phyloP scores from a whole-genome alignment of 2,329 filamentous ascomycete species.

The Lasiodiplodia gonubiensis region DNA sequence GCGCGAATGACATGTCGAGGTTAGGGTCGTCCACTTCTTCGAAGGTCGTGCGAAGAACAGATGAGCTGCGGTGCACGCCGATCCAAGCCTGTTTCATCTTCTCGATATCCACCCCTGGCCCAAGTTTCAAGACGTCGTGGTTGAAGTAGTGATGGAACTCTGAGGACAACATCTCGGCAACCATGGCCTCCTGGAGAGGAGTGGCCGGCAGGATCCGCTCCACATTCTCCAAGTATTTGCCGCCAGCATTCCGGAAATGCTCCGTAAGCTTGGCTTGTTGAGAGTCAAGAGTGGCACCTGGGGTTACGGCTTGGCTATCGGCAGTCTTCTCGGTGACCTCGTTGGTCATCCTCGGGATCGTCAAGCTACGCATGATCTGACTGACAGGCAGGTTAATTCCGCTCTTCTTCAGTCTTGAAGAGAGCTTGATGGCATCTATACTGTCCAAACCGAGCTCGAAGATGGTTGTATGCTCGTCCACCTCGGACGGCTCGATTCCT shows the following conservation, averaged over 20 bases:
- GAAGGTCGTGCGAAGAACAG: slow-evolving; percentile 80
- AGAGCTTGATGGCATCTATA: slow-evolving; percentile 87
- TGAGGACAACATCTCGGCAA: slow-evolving; percentile 80
- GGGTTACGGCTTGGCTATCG: slow-evolving; percentile 15
- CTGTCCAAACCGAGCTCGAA: slow-evolving; percentile 88
- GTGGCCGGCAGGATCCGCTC: slow-evolving; percentile 75
- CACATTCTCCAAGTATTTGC: slow-evolving; percentile 47
- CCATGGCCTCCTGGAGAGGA: slow-evolving; percentile 84
- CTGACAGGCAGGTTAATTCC: slow-evolving; percentile 71
- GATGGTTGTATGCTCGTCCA: slow-evolving; percentile 68
- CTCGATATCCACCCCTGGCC: slow-evolving; percentile 58
- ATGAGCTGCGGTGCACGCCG: slow-evolving; percentile 63
- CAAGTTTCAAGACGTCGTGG: slow-evolving; percentile 74
- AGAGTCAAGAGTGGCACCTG: slow-evolving; percentile 32
- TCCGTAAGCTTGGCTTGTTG: slow-evolving; percentile 43
- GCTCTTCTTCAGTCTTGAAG: slow-evolving; percentile 69
- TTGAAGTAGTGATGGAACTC: slow-evolving; percentile 82
- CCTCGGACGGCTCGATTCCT: slow-evolving; percentile 54
- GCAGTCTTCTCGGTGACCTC: slow-evolving; percentile 30
- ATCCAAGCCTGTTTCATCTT: slow-evolving; percentile 67
- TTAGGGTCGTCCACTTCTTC: slow-evolving; percentile 66
- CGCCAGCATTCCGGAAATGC: slow-evolving; percentile 45
- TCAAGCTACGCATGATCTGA: slow-evolving; percentile 74
- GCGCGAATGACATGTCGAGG: slow-evolving; percentile 62
- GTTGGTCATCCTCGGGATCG: slow-evolving; percentile 65